Conservation (phyloP, 768 basidiomycete species). For the Boletus subcaerulescens region DNA sequence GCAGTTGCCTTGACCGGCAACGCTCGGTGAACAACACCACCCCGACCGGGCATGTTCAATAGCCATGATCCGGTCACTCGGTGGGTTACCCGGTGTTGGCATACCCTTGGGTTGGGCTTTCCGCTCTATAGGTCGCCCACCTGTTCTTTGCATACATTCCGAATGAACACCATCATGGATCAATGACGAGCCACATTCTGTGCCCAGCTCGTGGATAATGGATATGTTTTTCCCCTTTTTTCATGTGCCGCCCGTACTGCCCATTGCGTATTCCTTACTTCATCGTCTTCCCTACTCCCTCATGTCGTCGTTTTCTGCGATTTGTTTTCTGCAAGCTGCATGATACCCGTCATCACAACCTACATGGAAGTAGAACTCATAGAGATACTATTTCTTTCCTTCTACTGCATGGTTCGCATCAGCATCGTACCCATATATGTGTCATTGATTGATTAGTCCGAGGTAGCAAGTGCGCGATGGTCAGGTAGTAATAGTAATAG, state of each 20-base stretch:
- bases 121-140: background rate
- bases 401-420: background rate
- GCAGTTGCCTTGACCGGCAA: constrained; percentile 52
- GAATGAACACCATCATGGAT: constrained; percentile 8
- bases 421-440: background rate
- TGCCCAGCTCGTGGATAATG: background rate
- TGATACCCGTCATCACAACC: background rate
- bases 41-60: background rate
- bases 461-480: no score
- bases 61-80: background rate
- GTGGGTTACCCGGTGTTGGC: background rate
- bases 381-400: background rate
- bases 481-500: background rate
- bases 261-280: background rate
- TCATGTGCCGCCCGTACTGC: background rate
- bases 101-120: background rate
- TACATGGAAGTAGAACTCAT: constrained; percentile 3
- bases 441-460: background rate
- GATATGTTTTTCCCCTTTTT: background rate
- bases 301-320: background rate
- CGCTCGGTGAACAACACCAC: constrained; percentile 11
- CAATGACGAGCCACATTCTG: background rate
- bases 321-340: background rate
- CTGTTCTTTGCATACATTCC: background rate
- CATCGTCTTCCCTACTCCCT: background rate